phyloP scores from a whole-genome alignment of 352 stramenopile genomes.

The Phytophthora multivora region DNA sequence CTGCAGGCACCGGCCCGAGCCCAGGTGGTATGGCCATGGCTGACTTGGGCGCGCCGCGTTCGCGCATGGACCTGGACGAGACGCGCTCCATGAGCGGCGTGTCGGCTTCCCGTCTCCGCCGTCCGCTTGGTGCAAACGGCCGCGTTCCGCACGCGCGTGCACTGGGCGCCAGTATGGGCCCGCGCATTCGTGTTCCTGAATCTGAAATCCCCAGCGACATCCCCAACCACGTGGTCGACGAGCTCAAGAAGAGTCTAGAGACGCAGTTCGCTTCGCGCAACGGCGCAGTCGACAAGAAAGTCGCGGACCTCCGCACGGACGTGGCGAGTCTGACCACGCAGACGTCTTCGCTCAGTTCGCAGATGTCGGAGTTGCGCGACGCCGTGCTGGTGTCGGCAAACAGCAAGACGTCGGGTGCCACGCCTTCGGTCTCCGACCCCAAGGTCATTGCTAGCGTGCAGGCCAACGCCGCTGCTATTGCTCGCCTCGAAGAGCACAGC shows the following conservation, averaged over 20 bases:
- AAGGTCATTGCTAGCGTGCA: slow-evolving; percentile 44
- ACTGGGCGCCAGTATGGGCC: slow-evolving; percentile 31
- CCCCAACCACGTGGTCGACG: slow-evolving; percentile 53
- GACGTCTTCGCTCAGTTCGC: slow-evolving; percentile 40
- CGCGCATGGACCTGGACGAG: slow-evolving; percentile 35
- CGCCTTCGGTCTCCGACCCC: slow-evolving; percentile 21
- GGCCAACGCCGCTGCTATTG: slow-evolving; percentile 59
- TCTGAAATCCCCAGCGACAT: slow-evolving; percentile 52
- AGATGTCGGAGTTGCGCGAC: slow-evolving; percentile 61
- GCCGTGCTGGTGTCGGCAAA: slow-evolving; percentile 39
- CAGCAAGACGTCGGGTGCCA: slow-evolving; percentile 13
- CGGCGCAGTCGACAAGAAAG: slow-evolving; percentile 65
- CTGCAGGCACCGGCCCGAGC: slow-evolving; percentile 1
- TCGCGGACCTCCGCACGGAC: slow-evolving; percentile 65
- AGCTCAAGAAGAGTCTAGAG: slow-evolving; percentile 74
- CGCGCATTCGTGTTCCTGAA: slow-evolving; percentile 48
- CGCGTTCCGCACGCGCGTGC: slow-evolving; percentile 27
- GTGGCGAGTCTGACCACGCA: slow-evolving; percentile 56
- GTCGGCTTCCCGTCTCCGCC: slow-evolving; percentile 27
- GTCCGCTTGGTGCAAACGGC: slow-evolving; percentile 22
- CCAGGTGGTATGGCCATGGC: slow-evolving; percentile 11
- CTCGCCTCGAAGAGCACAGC: slow-evolving; percentile 77
- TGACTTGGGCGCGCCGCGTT: slow-evolving; percentile 19
- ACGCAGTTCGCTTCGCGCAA: slow-evolving; percentile 61
- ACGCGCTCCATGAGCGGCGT: slow-evolving; percentile 40